Evolutionary conservation across 169 alveolate species (phyloP), one percentile per base, ranked within the genome.

Genomic region (Babesia caballi): DNA sequence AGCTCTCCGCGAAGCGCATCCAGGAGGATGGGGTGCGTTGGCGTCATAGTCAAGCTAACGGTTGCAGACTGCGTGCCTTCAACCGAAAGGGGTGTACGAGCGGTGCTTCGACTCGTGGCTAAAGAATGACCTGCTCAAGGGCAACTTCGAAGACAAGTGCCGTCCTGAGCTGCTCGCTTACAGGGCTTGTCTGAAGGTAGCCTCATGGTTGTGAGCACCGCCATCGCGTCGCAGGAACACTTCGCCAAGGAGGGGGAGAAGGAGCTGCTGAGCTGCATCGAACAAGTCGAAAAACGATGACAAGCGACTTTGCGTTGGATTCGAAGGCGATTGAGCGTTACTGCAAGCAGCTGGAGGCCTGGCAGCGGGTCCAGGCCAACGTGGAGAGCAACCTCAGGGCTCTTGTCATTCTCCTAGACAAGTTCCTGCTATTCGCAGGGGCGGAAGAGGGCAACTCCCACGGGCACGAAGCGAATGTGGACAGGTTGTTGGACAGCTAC

Each of bases 41-140:
- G 1, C 11, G 1, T 38, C 4, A 5, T 7, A 17, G 40, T 0
- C 0, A 19, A 36, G n/a, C 11, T 12, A 53, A 21, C 27, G 6
- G 58, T 47, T 59, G 89, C 69, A 65, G 67, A 86, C 66, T 25
- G 80, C 53, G 41, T 87, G 92, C 58, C 47, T 54, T 47, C 85
- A 87, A 47, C 60, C 66, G 51, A 87, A 87, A 67, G 90, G 70
- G 30, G 60, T 70, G 35, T 87, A 87, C 54, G 78, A 83, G 35
- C 75, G 61, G 44, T 87, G 92, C 74, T 87, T 87, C 58, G 77
- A 83, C 56, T 50, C 68, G 23, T 87, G 92, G 92, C 63, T 83
- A 52, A 87, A 74, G 54, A 67, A 87, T 59, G 85, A 87, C 41
- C 58, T 87, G 50, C 92, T 87, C 54, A 87, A 87, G 72, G 92